Evolutionary conservation across 495 filamentous ascomycete genomes (phyloP).

Genomic region (Penicillium cosmopolitanum): DNA sequence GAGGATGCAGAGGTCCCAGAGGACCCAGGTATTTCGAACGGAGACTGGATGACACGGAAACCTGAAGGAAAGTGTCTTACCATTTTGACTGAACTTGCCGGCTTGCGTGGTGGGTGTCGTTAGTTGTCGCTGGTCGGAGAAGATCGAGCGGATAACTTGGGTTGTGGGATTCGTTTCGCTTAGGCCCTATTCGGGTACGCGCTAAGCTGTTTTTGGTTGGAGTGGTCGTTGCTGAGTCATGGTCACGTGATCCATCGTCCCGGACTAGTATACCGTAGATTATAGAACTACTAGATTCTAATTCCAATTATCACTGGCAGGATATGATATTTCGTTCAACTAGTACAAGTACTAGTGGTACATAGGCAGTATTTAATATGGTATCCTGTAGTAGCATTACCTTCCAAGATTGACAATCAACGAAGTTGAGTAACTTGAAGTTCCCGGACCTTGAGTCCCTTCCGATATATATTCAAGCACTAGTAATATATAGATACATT

Average conservation of each 20-base stretch:
- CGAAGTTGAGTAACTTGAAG: too few relatives aligned
- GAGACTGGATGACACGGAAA: conserved; percentile 29
- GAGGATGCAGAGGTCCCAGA: conserved; percentile 12
- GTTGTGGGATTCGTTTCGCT: conserved; percentile 55
- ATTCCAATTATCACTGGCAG: too few relatives aligned
- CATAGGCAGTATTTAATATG: too few relatives aligned
- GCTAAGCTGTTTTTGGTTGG: conserved; percentile 36
- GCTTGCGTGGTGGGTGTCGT: conserved; percentile 52
- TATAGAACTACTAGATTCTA: too few relatives aligned
- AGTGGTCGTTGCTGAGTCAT: conserved; percentile 26
- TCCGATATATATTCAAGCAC: too few relatives aligned
- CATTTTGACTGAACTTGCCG: conserved; percentile 61
- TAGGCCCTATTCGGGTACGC: conserved; percentile 49
- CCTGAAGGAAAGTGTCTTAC: conserved; percentile 46
- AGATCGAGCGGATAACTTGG: conserved; percentile 46
- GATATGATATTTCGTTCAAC: too few relatives aligned
- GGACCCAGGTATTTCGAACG: conserved; percentile 27
- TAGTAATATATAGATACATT: too few relatives aligned
- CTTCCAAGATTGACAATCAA: too few relatives aligned
- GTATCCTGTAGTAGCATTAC: too few relatives aligned
- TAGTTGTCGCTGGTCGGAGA: conserved; percentile 53
- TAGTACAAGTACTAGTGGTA: too few relatives aligned
- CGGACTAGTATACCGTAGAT: too few relatives aligned
- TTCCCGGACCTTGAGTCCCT: too few relatives aligned
- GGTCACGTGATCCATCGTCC: neutral